phyloP scores from a whole-genome alignment of 441 rosid species.

The Populus trichocarpa region DNA sequence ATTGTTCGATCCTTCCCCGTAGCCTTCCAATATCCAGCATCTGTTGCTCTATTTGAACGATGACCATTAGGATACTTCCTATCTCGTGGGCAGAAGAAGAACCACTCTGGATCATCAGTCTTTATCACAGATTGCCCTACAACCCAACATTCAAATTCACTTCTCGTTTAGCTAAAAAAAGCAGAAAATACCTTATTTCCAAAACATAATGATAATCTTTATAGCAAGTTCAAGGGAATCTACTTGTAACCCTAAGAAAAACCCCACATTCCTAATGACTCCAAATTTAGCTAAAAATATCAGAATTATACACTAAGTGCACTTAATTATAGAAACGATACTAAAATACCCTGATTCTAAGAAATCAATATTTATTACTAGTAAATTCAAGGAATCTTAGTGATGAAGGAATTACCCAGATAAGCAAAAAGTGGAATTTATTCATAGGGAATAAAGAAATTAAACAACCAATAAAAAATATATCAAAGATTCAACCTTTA shows the following conservation, averaged over 20 bases:
- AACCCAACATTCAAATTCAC: conserved; percentile 6
- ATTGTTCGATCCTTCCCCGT: conserved; percentile 90
- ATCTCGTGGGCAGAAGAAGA: conserved; percentile 90
- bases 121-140: conserved; percentile 76
- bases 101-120: conserved; percentile 88
- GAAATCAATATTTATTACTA: background rate
- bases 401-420: conserved; percentile 13
- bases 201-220: too few relatives aligned
- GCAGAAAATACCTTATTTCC: background rate
- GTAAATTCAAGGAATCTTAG: conserved; percentile 15
- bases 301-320: background rate
- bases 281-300: background rate
- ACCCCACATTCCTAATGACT: conserved; percentile 4
- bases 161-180: background rate
- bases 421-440: conserved; percentile 9
- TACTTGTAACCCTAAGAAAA: too few relatives aligned
- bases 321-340: background rate
- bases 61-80: conserved; percentile 87
- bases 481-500: background rate
- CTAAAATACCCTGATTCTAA: conserved; percentile 1
- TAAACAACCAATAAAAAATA: conserved; percentile 16
- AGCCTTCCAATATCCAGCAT: conserved; percentile 92
- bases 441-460: conserved; percentile 9
- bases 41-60: conserved; percentile 89
- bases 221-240: too few relatives aligned